Evolutionary conservation across 2,329 filamentous ascomycete species (phyloP).

Genomic region (Colletotrichum sublineola): DNA sequence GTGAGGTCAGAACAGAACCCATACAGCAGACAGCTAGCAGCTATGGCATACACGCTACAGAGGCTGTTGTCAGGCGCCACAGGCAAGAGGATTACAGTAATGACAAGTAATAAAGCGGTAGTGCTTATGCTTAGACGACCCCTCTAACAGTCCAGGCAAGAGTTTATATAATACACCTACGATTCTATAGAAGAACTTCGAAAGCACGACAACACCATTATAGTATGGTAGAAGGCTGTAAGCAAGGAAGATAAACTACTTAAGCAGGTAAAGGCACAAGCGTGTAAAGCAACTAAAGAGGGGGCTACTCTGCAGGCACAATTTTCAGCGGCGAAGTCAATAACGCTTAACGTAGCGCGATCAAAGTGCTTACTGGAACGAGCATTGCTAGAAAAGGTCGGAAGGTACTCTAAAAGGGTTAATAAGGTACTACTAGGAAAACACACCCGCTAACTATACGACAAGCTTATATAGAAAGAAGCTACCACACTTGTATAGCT

Average conservation of each 20-base stretch:
- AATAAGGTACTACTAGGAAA: neutral
- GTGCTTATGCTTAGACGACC: slow-evolving; percentile 40
- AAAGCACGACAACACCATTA: neutral
- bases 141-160: slow-evolving; percentile 43
- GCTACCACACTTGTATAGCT: neutral
- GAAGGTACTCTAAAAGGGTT: neutral
- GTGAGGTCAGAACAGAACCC: slow-evolving; percentile 44
- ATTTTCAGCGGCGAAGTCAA: neutral
- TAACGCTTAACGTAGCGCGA: neutral
- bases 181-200: slow-evolving; percentile 35
- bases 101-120: slow-evolving; percentile 44
- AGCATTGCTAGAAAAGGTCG: neutral
- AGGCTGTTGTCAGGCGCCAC: slow-evolving; percentile 29
- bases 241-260: neutral
- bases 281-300: neutral
- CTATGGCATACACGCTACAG: slow-evolving; percentile 38
- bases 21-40: slow-evolving; percentile 42
- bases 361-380: neutral
- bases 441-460: no score
- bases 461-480: neutral
- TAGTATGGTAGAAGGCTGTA: neutral
- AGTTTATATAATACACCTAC: slow-evolving; percentile 44
- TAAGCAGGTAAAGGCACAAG: slow-evolving; percentile 1
- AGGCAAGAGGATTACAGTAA: slow-evolving; percentile 32
- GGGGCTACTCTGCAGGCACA: neutral